Conservation (phyloP, 495 filamentous ascomycete species). For the Lasiosphaeris hirsuta region DNA sequence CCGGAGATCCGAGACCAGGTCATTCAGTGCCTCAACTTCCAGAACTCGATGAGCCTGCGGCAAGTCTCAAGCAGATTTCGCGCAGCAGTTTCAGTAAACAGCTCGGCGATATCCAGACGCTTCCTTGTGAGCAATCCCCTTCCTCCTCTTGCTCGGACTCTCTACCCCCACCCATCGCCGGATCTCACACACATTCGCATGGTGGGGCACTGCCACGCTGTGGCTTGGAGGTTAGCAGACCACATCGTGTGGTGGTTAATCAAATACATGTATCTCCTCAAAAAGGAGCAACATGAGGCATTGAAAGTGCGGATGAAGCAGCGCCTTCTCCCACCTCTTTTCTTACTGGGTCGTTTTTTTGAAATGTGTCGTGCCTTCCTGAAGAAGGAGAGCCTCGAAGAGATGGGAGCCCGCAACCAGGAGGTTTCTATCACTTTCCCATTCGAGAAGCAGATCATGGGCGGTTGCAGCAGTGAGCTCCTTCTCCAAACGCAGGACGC, state of each 20-base stretch:
- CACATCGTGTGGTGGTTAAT: slow-evolving; percentile 6
- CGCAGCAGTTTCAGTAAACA: slow-evolving; percentile 6
- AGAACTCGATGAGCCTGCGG: slow-evolving; percentile 6
- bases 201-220: slow-evolving; percentile 5
- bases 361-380: background rate
- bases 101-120: slow-evolving; percentile 3
- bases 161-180: slow-evolving; percentile 4
- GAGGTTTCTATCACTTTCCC: background rate
- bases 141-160: slow-evolving; percentile 3
- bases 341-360: slow-evolving; percentile 5
- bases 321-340: slow-evolving; percentile 1
- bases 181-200: slow-evolving; percentile 2
- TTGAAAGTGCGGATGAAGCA: slow-evolving; percentile 10
- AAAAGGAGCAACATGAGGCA: background rate
- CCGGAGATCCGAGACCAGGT: slow-evolving; percentile 9
- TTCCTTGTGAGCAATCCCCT: slow-evolving; percentile 7
- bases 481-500: slow-evolving; percentile 4
- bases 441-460: slow-evolving; percentile 1
- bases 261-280: slow-evolving; percentile 4
- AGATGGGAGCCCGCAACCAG: background rate
- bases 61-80: slow-evolving; percentile 5
- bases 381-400: background rate
- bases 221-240: slow-evolving; percentile 9
- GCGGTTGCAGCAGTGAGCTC: background rate
- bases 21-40: slow-evolving; percentile 9